Evolutionary conservation across 2,329 filamentous ascomycete species (phyloP).

Genomic region (Neofusicoccum sp.): DNA sequence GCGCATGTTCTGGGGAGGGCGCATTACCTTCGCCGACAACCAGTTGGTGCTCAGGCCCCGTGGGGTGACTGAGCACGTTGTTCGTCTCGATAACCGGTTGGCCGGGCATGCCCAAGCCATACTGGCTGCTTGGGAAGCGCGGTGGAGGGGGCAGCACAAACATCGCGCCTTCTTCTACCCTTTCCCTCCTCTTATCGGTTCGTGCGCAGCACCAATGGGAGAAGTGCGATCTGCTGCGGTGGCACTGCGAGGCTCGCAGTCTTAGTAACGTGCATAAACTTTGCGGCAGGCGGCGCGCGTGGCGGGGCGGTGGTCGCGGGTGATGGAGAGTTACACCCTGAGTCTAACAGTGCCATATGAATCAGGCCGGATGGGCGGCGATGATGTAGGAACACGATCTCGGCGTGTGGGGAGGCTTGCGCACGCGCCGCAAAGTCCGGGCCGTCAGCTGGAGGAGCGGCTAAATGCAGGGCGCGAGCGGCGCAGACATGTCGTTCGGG

Average conservation of each 20-base stretch:
- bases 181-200: constrained; percentile 13
- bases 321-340: constrained; percentile 1
- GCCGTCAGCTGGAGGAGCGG: constrained; percentile 16
- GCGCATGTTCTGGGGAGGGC: background rate
- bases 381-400: constrained; percentile 22
- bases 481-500: constrained; percentile 1
- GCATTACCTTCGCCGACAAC: constrained; percentile 84
- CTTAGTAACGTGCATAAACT: constrained; percentile 17
- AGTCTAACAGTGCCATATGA: background rate
- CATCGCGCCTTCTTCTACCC: constrained; percentile 12
- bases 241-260: constrained; percentile 2
- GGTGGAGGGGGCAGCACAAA: constrained; percentile 22
- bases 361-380: constrained; percentile 15
- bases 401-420: constrained; percentile 17
- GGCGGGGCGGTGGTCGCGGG: constrained; percentile 5
- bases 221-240: constrained; percentile 5
- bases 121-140: constrained; percentile 71
- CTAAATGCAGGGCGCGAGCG: constrained; percentile 18
- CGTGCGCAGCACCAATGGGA: constrained; percentile 20
- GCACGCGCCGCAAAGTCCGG: constrained; percentile 20
- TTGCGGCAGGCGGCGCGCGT: constrained; percentile 2
- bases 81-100: constrained; percentile 81
- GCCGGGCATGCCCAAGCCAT: constrained; percentile 35
- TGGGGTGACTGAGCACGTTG: constrained; percentile 80
- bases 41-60: constrained; percentile 83